Base-by-base conservation (phyloP, 176 grass and related monocot species). In the Calamus simplicifolius region DNA sequence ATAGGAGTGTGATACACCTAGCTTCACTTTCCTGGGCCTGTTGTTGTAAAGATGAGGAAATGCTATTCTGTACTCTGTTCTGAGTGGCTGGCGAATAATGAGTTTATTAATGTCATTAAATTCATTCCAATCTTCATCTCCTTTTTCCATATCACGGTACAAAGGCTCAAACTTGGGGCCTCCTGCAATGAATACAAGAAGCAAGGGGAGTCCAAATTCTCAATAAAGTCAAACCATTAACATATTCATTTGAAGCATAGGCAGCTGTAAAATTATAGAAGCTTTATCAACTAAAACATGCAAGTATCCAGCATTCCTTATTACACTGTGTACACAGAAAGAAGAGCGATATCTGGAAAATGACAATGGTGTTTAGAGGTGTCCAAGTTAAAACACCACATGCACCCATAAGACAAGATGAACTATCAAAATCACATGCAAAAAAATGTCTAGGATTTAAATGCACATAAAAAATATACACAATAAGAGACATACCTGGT, bases 61-160 rank as follows among this genome's bases (percentile, higher is more conserved):
- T 12, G 87, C 92, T 63, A 97, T 97, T 79, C 88, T 97, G 59
- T 97, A 97, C 31, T 97, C 92, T 4, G 92, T 97, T 54, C 92
- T 75, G 53, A 97, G 87, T 64, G 92, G 92, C 48, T 97, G 92
- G 4, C 92, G 92, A 67, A 97, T 97, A 60, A 97, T 97, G 65
- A 97, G 87, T 29, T 97, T 97, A 69, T 97, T 97, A 52, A 97
- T 97, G 61, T 97, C 92, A 75, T 97, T 97, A 66, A 97, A 97
- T 69, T 97, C 92, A 80, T 97, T 97, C 92, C 92, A 97, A 63
- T 97, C 92, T 73, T 97, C 92, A 50, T 97, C 92, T 66, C 92
- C 92, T 70, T 89, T 97, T 62, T 97, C 92, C 92, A 97, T 97
- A 61, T 97, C 92, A 69, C 92, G 77, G 58, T 97, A 91, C 59